Percentiles rank a stretch among this genome's conserved stretches.
phyloP scores from a whole-genome alignment of 1,284 basidiomycete genomes.

The Erythrobasidium hasegawianum region DNA sequence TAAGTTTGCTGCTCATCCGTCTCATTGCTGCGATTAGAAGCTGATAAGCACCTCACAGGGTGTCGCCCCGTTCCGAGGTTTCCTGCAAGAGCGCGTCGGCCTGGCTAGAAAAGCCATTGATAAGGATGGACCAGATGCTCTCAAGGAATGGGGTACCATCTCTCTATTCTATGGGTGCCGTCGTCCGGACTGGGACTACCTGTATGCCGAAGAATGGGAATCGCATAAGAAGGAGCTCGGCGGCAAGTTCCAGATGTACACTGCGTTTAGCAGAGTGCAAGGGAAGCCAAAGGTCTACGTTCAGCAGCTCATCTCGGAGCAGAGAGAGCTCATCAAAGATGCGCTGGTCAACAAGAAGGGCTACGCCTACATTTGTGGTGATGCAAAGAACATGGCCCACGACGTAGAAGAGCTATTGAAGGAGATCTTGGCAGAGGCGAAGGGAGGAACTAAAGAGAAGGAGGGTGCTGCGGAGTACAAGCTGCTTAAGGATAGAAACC shows the following conservation, averaged over 20 bases:
- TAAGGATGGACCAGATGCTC: slow-evolving; percentile 84
- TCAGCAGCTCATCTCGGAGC: slow-evolving; percentile 86
- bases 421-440: slow-evolving; percentile 85
- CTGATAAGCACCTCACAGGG: slow-evolving; percentile 56
- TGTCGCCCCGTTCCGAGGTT: slow-evolving; percentile 97
- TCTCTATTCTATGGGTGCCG: slow-evolving; percentile 95
- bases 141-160: slow-evolving; percentile 85
- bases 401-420: slow-evolving; percentile 83
- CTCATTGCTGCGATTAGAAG: too few relatives aligned
- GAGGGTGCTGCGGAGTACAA: slow-evolving; percentile 35
- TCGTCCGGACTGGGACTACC: slow-evolving; percentile 77
- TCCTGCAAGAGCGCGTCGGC: slow-evolving; percentile 94
- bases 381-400: slow-evolving; percentile 94
- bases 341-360: slow-evolving; percentile 89
- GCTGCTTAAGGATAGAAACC: slow-evolving; percentile 32
- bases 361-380: slow-evolving; percentile 83
- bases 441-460: slow-evolving; percentile 60
- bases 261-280: slow-evolving; percentile 81
- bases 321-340: slow-evolving; percentile 73
- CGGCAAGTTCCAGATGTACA: slow-evolving; percentile 83
- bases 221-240: slow-evolving; percentile 77
- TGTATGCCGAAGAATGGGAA: slow-evolving; percentile 94
- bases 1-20: too few relatives aligned
- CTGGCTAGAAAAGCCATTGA: slow-evolving; percentile 87
- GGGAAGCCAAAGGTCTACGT: slow-evolving; percentile 85